Percentiles rank a stretch among this genome's conserved stretches.
Evolutionary conservation across 1,284 basidiomycete genomes (phyloP).

Genomic region (Ceratobasidium theobromae): DNA sequence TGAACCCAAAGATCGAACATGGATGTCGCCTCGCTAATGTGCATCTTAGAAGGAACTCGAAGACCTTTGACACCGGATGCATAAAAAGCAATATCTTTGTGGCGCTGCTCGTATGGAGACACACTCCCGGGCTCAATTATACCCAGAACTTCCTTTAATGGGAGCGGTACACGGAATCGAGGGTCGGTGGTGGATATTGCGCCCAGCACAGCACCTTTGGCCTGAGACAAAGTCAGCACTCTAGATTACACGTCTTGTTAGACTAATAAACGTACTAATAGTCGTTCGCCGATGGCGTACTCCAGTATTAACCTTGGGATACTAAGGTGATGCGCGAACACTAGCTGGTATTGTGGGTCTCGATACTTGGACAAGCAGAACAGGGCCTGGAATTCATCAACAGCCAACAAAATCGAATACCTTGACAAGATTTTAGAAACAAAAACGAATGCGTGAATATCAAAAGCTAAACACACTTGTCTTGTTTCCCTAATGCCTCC

Average conservation of each 20-base stretch:
- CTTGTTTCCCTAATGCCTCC: constrained; percentile 67
- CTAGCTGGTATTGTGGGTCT: constrained; percentile 70
- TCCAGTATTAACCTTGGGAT: constrained; percentile 78
- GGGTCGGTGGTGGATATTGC: constrained; percentile 62
- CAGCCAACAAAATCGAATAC: constrained; percentile 75
- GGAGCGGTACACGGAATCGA: constrained; percentile 55
- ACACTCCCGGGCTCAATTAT: constrained; percentile 44
- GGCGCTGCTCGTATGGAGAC: constrained; percentile 52
- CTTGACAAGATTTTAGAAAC: constrained; percentile 40
- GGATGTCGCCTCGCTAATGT: constrained; percentile 61
- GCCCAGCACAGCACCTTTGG: constrained; percentile 64
- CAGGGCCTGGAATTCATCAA: constrained; percentile 86
- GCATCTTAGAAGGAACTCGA: constrained; percentile 49
- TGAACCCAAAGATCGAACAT: constrained; percentile 72
- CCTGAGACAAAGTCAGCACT: constrained; percentile 43
- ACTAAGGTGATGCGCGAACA: constrained; percentile 81
- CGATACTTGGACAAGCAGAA: constrained; percentile 75
- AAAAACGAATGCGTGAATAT: background rate
- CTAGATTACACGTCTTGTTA: background rate
- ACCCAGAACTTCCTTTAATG: constrained; percentile 59
- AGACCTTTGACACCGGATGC: constrained; percentile 57
- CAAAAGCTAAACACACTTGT: constrained; percentile 50
- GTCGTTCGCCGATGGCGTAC: constrained; percentile 66
- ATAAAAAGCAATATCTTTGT: constrained; percentile 52
- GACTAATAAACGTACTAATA: constrained; percentile 56